Evolutionary conservation across 495 filamentous ascomycete species (phyloP), one percentile per base, ranked within the genome.

Genomic region (Penicillium salamii): DNA sequence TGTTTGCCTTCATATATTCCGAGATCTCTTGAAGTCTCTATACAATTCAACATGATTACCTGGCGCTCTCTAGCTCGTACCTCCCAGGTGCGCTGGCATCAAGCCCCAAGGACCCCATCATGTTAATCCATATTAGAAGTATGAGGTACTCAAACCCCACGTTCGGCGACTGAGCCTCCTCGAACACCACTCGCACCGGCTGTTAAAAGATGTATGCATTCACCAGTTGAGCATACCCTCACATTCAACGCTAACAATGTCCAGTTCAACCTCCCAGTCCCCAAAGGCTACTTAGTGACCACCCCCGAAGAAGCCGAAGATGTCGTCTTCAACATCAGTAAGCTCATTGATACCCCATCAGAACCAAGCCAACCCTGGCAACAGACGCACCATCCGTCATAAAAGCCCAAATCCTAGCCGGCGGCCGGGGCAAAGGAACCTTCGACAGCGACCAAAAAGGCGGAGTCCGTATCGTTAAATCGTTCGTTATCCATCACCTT

Each of bases 371-470:
- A 21, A 39, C 15, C 26, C 14, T 23, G 32, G 17, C 12, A 31
- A 5, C 15, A 68, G 63, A 46, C 46, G 65, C 58, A n/a, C 63
- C 63, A 5, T 65, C 63, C 0, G 34, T 69, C 0, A 43, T 69
- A 1, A 70, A 70, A 44, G 52, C 66, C 3, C 66, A 70, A 43
- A 52, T 70, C 18, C 58, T 66, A 0, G 62, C 62, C 6, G 66
- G 66, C 7, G 66, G 66, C 0, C 60, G 66, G 7, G 62, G 65
- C 0, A 70, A 70, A 42, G 66, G 66, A 11, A 62, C 46, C 13
- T 62, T 54, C 40, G 39, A 45, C 47, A 70, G 54, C 36, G 66
- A 68, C 40, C 55, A 56, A 2, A 61, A 68, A 58, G 52, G 62
- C 20, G 66, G 66, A 7, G 57, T 70, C 7, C 62, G 62, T 6